Evolutionary conservation across 2,329 filamentous ascomycete species (phyloP), one percentile per base, ranked within the genome.

Genomic region (Seiridium cupressi): DNA sequence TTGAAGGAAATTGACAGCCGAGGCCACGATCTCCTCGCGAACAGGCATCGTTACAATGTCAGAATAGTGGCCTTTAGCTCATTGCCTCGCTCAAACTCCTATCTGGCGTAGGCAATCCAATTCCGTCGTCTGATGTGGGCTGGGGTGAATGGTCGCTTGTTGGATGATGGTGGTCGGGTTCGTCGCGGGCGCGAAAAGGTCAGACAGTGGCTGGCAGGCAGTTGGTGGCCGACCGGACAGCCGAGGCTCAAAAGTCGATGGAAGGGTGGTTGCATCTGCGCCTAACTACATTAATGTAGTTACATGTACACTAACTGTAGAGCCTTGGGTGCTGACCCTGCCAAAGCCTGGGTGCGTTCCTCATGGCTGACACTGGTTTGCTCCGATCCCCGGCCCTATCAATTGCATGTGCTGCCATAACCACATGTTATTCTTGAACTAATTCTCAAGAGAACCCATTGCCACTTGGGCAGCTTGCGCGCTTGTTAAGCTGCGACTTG

Each of bases 1-100:
- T 78, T 96, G 92, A 62, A 99, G 87, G 77, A 99, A 74, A 54
- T 65, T 60, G 64, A 73, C 65, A 55, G 70, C 71, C 55, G 70
- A 73, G 65, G 70, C 59, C 61, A 74, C 70, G 38, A 72, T 54
- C 75, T 98, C 94, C 86, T 98, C 94, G 74, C 95, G 92, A 81
- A 97, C 92, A 81, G 93, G 89, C 82, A 88, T 94, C 76, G 64
- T 74, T 71, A 67, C 44, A 56, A 54, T 54, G 56, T 62, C 36
- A 40, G 36, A 7, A 55, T 48, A 8, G n/a, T 38, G 11, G 42
- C 18, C 10, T 5, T 11, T 53, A 59, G 44, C 38, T 59, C 57
- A 54, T 59, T 35, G 32, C 35, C 38, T 26, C 18, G 36, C 34
- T 9, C 18, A 46, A 18, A 26, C 9, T 35, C 13, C 7, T 26